Conservation (phyloP, 208 protist genomes). For the Naegleria fowleri region DNA sequence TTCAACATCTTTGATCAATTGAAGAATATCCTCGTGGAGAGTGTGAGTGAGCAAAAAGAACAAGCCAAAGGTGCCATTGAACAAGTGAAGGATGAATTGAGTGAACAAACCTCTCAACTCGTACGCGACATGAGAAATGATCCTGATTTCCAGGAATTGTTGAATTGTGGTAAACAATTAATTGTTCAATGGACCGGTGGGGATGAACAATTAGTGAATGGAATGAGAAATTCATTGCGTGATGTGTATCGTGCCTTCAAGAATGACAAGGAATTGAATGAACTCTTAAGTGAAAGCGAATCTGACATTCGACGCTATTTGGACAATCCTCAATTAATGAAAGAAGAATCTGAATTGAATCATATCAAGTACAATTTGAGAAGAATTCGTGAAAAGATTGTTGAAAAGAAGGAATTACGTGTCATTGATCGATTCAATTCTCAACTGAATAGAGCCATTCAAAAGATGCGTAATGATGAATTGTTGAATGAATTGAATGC, state of each 20-base stretch:
- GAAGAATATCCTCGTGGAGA: not conserved
- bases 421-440: not conserved
- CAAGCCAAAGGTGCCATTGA: not conserved
- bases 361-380: not conserved
- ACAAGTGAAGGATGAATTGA: not conserved
- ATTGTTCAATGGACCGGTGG: not conserved
- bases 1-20: not conserved
- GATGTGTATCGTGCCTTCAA: not conserved
- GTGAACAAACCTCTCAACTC: not conserved
- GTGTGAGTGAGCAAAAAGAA: not conserved
- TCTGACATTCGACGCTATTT: not conserved
- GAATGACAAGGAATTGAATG: not conserved
- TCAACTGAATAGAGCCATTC: not conserved
- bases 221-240: not conserved
- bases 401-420: not conserved
- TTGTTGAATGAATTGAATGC: not conserved
- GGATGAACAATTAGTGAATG: not conserved
- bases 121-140: not conserved
- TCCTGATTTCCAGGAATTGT: not conserved
- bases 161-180: not conserved
- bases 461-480: not conserved
- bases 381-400: not conserved
- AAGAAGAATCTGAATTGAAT: not conserved
- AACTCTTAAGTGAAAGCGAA: not conserved
- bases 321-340: not conserved